Conservation (phyloP, 2,329 filamentous ascomycete genomes). For the Exophiala bonariae region DNA sequence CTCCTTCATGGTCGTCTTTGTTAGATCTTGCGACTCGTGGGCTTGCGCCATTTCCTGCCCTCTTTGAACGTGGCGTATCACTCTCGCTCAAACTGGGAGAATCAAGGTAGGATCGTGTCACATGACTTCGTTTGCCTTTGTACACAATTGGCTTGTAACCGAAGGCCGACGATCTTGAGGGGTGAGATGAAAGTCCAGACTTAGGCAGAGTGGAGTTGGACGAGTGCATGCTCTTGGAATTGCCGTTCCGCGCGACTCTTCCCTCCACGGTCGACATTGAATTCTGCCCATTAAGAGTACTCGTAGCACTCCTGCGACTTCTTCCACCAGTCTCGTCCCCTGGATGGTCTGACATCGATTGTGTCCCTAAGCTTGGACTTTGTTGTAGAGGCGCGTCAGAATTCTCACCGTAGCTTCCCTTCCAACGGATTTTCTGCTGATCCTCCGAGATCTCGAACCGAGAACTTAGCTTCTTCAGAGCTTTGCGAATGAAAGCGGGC, state of each 20-base stretch:
- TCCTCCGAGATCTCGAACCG: slow-evolving; percentile 77
- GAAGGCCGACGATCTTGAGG: slow-evolving; percentile 20
- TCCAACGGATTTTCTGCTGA: slow-evolving; percentile 78
- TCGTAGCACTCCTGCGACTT: slow-evolving; percentile 47
- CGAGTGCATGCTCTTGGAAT: not conserved
- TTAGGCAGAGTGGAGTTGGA: not conserved
- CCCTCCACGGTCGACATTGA: slow-evolving; percentile 19
- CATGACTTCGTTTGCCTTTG: slow-evolving; percentile 37
- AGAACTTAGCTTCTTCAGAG: slow-evolving; percentile 68
- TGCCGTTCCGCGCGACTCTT: slow-evolving; percentile 4
- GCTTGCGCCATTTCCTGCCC: slow-evolving; percentile 50
- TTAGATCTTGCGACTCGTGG: slow-evolving; percentile 51
- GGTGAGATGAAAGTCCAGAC: slow-evolving; percentile 8
- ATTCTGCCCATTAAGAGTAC: slow-evolving; percentile 41
- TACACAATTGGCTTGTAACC: slow-evolving; percentile 51
- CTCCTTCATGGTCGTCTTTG: slow-evolving; percentile 52
- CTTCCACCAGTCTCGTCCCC: slow-evolving; percentile 41
- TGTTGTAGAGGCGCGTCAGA: slow-evolving; percentile 65
- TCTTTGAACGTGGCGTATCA: slow-evolving; percentile 47
- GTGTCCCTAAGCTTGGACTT: slow-evolving; percentile 8
- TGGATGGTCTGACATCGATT: slow-evolving; percentile 12
- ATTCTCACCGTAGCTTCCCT: slow-evolving; percentile 61
- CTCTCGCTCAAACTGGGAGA: slow-evolving; percentile 51
- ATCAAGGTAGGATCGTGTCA: slow-evolving; percentile 49
- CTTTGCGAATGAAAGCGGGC: slow-evolving; percentile 71